Percentiles rank a stretch among this genome's conserved stretches.
Evolutionary conservation across 257 asterid genomes (phyloP).

Genomic region (Primulina huaijiensis): DNA sequence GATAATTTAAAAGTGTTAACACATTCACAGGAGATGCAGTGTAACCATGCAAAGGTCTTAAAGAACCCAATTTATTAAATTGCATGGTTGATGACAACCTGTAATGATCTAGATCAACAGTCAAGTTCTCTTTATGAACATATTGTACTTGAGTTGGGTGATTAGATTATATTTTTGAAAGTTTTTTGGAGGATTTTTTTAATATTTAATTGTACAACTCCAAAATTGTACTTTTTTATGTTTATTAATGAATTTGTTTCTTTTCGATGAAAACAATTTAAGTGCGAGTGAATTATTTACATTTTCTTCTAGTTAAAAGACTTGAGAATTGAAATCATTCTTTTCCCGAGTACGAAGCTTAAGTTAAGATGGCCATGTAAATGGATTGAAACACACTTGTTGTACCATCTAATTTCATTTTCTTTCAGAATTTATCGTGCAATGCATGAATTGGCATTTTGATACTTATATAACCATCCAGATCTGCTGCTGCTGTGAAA

Average conservation of each 20-base stretch:
- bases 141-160: too few species aligned
- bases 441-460: conserved; percentile 18
- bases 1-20: too few species aligned
- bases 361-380: conserved; percentile 12
- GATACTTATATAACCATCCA: conserved; percentile 31
- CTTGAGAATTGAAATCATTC: conserved; percentile 18
- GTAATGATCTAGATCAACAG: too few species aligned
- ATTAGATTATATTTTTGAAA: too few species aligned
- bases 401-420: conserved; percentile 6
- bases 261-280: not conserved
- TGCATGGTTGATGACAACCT: too few species aligned
- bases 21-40: too few species aligned
- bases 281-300: conserved; percentile 2
- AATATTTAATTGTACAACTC: too few species aligned
- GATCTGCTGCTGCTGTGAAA: conserved; percentile 53
- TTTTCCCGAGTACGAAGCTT: conserved; percentile 2
- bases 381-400: not conserved
- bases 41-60: too few species aligned
- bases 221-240: not conserved
- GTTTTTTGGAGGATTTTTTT: too few species aligned
- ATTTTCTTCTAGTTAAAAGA: conserved; percentile 9
- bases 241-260: not conserved
- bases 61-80: too few species aligned
- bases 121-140: too few species aligned
- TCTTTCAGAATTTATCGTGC: conserved; percentile 7